Conservation (phyloP, 164 flowering plant species). For the Berberis vulgaris region DNA sequence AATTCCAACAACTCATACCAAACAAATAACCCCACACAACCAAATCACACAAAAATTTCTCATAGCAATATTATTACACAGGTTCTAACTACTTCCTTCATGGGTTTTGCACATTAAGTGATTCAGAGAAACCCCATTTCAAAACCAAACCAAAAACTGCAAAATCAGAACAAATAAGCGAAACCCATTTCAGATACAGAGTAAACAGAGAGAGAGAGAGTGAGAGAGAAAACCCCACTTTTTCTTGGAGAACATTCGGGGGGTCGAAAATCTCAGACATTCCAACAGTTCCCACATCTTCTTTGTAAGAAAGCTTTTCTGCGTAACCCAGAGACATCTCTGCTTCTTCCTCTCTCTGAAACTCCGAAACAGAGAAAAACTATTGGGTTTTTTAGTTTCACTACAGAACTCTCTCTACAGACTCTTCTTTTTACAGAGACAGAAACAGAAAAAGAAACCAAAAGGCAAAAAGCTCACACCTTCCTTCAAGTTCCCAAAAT, state of each 20-base stretch:
- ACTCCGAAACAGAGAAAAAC: not conserved
- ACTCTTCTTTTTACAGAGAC: too few relatives aligned
- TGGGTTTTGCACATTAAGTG: too few relatives aligned
- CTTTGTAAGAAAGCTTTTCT: conserved; percentile 78
- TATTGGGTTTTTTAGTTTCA: too few relatives aligned
- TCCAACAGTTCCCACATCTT: conserved; percentile 83
- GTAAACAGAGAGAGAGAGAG: not conserved
- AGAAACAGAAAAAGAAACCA: too few relatives aligned
- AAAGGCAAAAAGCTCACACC: too few relatives aligned
- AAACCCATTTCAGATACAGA: not conserved
- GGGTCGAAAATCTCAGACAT: conserved; percentile 78
- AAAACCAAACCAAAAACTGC: not conserved
- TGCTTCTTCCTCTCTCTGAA: not conserved
- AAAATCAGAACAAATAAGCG: not conserved
- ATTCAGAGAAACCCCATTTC: conserved; percentile 2
- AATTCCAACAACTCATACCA: too few relatives aligned
- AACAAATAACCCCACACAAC: too few relatives aligned
- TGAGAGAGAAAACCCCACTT: conserved; percentile 25
- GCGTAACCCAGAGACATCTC: conserved; percentile 89
- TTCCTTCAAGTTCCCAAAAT: too few relatives aligned
- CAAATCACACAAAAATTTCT: too few relatives aligned
- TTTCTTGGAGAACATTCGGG: conserved; percentile 43
- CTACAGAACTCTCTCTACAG: too few relatives aligned
- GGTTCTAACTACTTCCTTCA: too few relatives aligned
- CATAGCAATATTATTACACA: too few relatives aligned